These are phyloP conservation scores for Alternaria panax DNA, from an alignment of 2,329 filamentous ascomycete species.

Conservation along the genomic window DNA sequence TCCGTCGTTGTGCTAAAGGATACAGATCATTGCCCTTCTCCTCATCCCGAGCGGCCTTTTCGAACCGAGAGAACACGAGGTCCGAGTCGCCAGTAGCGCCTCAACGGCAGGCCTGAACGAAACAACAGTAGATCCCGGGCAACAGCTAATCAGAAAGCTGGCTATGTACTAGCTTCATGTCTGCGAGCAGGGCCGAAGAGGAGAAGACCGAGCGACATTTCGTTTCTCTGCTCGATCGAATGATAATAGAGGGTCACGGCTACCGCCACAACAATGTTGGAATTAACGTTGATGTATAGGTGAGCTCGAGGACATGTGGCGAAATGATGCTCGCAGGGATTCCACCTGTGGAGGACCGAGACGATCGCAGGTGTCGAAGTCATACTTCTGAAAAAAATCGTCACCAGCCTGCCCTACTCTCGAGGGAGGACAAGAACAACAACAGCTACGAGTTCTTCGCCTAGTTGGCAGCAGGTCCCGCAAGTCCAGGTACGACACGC, in stretches of 20 bases:
- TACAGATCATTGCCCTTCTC: not conserved
- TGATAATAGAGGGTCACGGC: not conserved
- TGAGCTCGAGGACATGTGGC: not conserved
- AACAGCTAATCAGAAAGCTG: not conserved
- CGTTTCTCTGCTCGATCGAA: not conserved
- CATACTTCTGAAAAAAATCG: not conserved
- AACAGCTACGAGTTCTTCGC: not conserved
- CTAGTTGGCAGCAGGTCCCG: not conserved
- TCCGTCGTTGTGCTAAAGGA: not conserved
- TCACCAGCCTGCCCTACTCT: not conserved
- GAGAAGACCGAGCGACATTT: not conserved
- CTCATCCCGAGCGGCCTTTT: not conserved
- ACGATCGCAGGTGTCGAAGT: not conserved
- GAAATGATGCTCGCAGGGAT: not conserved
- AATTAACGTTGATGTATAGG: not conserved
- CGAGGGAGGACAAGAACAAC: not conserved
- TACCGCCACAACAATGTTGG: not conserved
- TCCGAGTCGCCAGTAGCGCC: not conserved
- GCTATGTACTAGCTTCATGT: not conserved
- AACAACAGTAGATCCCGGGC: not conserved
- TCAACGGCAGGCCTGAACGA: not conserved
- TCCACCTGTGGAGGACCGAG: not conserved
- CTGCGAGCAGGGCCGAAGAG: not conserved
- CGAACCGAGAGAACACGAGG: not conserved
- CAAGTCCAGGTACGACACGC: not conserved